Conservation (phyloP, 169 alveolate genomes). For the Cryptosporidium viatorum region DNA sequence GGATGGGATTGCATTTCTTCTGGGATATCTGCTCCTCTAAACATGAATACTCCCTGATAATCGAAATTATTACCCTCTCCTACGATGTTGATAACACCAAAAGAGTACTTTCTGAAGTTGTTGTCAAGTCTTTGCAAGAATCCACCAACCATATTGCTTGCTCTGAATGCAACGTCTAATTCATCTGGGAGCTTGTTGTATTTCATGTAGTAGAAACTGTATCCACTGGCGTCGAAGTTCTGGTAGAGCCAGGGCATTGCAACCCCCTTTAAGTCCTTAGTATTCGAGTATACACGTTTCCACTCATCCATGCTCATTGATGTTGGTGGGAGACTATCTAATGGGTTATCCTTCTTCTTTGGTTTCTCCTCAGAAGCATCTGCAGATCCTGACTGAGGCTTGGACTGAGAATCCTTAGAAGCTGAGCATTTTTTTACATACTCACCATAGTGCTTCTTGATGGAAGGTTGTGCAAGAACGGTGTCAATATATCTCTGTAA, state of each 20-base stretch:
- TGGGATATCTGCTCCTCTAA: conserved; percentile 94
- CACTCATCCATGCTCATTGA: conserved; percentile 91
- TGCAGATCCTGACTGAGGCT: conserved; percentile 73
- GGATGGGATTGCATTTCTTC: conserved; percentile 94
- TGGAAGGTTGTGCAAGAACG: conserved; percentile 79
- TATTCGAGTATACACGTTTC: conserved; percentile 94
- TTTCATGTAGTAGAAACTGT: conserved; percentile 91
- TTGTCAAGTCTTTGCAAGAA: conserved; percentile 94
- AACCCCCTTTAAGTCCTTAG: conserved; percentile 87
- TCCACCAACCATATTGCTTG: conserved; percentile 94
- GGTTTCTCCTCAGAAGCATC: conserved; percentile 79
- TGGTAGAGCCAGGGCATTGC: conserved; percentile 91
- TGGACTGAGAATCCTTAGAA: conserved; percentile 77
- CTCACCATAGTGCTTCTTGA: conserved; percentile 83
- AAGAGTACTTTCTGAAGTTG: conserved; percentile 91
- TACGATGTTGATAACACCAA: conserved; percentile 93
- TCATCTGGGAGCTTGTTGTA: conserved; percentile 96
- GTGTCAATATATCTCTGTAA: conserved; percentile 81
- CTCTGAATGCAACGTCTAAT: conserved; percentile 88
- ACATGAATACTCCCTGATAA: conserved; percentile 95
- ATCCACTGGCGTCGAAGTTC: conserved; percentile 90
- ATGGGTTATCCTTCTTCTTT: conserved; percentile 84
- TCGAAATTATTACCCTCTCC: conserved; percentile 93
- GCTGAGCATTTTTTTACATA: conserved; percentile 77
- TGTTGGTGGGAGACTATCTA: conserved; percentile 91